These are phyloP conservation scores for Starmera dryadoides DNA, from an alignment of 805 yeast genomes.

Conservation along the genomic window DNA sequence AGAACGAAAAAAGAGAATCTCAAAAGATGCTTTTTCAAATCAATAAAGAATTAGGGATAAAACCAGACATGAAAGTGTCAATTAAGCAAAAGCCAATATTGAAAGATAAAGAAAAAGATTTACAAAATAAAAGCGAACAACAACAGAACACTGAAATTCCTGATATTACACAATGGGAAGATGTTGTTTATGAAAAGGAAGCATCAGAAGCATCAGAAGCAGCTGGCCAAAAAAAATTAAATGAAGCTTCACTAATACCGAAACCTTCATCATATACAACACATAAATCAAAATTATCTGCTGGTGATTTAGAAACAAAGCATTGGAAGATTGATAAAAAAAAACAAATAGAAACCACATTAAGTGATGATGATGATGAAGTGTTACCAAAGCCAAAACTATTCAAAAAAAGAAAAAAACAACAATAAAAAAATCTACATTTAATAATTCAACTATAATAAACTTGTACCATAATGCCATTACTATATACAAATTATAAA, in stretches of 20 bases:
- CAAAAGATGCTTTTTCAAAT: conserved; percentile 10
- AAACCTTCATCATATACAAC: neutral
- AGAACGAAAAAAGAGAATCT: conserved; percentile 11
- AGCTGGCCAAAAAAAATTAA: too few species aligned
- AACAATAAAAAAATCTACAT: neutral
- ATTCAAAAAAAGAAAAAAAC: conserved; percentile 17
- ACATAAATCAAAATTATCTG: conserved; percentile 3
- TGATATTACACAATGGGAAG: conserved; percentile 10
- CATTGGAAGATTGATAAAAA: conserved; percentile 20
- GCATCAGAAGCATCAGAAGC: neutral
- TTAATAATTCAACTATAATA: neutral
- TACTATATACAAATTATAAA: neutral
- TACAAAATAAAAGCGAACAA: neutral
- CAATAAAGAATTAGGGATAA: conserved; percentile 3
- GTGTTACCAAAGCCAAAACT: conserved; percentile 1
- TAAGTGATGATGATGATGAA: conserved; percentile 11
- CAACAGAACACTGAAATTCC: conserved; percentile 4
- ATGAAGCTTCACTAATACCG: neutral
- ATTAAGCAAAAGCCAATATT: neutral
- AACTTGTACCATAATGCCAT: neutral
- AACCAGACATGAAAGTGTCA: too few species aligned
- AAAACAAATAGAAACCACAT: conserved; percentile 6
- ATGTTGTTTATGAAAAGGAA: conserved; percentile 1
- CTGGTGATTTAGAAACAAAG: conserved; percentile 17
- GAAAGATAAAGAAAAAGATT: conserved; percentile 2